Conservation (phyloP, 2,329 filamentous ascomycete genomes). For the Xylaria sp. region DNA sequence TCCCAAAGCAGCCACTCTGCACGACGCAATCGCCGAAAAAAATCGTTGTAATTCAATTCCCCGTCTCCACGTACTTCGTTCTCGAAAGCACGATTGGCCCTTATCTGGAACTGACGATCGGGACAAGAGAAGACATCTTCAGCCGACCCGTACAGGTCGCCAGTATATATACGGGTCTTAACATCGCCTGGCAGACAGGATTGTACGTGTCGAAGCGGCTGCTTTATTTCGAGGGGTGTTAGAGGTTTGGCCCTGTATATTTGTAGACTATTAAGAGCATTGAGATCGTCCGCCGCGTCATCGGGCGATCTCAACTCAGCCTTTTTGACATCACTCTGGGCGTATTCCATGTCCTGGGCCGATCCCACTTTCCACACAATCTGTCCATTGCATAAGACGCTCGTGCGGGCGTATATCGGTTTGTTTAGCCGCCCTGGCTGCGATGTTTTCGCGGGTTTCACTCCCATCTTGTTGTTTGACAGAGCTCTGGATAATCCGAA, state of each 20-base stretch:
- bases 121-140: constrained; percentile 26
- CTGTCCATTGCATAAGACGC: constrained; percentile 37
- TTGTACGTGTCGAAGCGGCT: constrained; percentile 34
- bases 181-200: constrained; percentile 26
- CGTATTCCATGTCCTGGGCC: constrained; percentile 14
- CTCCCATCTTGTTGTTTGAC: constrained; percentile 19
- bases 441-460: constrained; percentile 19
- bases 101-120: constrained; percentile 2
- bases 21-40: constrained; percentile 30
- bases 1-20: constrained; percentile 37
- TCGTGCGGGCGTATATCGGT: constrained; percentile 33
- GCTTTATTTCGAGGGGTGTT: constrained; percentile 25
- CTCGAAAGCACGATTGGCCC: constrained; percentile 4
- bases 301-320: constrained; percentile 4
- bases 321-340: constrained; percentile 1
- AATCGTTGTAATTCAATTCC: constrained; percentile 12
- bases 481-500: not conserved
- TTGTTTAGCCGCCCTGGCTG: constrained; percentile 1
- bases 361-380: constrained; percentile 33
- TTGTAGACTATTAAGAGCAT: constrained; percentile 36
- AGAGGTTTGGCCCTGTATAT: constrained; percentile 16
- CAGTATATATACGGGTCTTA: constrained; percentile 25
- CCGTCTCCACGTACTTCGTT: constrained; percentile 19
- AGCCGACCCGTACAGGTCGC: constrained; percentile 28
- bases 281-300: constrained; percentile 26